phyloP scores from a whole-genome alignment of 495 filamentous ascomycete genomes.

The Penicillium bialowiezense region DNA sequence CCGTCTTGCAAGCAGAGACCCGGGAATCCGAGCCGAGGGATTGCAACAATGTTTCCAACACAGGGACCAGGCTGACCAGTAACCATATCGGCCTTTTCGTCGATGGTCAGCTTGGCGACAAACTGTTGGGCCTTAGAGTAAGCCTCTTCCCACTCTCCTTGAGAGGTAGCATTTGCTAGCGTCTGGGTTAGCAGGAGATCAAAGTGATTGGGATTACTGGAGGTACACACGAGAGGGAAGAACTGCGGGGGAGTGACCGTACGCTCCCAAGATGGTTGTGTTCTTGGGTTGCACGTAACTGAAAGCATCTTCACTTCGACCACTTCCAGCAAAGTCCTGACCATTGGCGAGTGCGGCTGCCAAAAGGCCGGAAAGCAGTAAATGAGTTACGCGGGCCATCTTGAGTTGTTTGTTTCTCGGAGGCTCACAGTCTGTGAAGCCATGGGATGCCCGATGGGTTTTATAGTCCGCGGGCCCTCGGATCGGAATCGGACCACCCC shows the following conservation, averaged over 20 bases:
- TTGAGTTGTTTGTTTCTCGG: no score
- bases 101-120: constrained; percentile 68
- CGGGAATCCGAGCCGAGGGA: constrained; percentile 41
- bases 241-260: constrained; percentile 22
- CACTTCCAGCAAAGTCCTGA: not conserved
- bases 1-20: constrained; percentile 55
- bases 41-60: constrained; percentile 69
- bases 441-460: not conserved
- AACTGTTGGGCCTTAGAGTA: constrained; percentile 66
- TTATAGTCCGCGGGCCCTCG: not conserved
- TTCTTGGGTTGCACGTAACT: constrained; percentile 25
- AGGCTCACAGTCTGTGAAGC: not conserved
- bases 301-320: constrained; percentile 11
- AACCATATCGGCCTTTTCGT: constrained; percentile 82
- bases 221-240: constrained; percentile 22
- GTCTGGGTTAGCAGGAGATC: not conserved
- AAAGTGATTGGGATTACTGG: not conserved
- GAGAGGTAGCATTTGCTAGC: constrained; percentile 29
- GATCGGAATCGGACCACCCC: no score
- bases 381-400: not conserved
- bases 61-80: constrained; percentile 71
- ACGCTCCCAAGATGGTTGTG: constrained; percentile 21
- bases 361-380: constrained; percentile 3
- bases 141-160: constrained; percentile 66
- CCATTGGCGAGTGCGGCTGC: not conserved